Evolutionary conservation across 148 eudicot genomes (phyloP).

Genomic region (Arbutus unedo): DNA sequence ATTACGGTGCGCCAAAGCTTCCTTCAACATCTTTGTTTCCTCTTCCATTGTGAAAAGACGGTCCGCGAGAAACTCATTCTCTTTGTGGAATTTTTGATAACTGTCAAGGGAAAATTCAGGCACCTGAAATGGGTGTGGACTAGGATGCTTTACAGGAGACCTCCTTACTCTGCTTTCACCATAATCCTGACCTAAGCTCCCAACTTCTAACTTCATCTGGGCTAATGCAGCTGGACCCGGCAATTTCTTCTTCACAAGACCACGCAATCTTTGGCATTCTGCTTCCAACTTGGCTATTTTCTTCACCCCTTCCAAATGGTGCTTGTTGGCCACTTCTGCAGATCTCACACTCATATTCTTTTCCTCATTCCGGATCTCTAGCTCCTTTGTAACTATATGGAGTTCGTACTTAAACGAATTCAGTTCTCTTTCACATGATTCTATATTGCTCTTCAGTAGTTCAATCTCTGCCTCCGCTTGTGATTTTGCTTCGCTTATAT

Average conservation of each 20-base stretch:
- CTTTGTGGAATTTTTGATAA: constrained; percentile 66
- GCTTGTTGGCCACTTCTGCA: constrained; percentile 91
- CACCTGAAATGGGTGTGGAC: constrained; percentile 54
- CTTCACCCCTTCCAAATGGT: constrained; percentile 88
- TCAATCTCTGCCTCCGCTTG: constrained; percentile 89
- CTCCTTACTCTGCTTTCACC: constrained; percentile 66
- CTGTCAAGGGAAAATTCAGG: constrained; percentile 71
- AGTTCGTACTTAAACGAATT: constrained; percentile 92
- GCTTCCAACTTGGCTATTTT: constrained; percentile 91
- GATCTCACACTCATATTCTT: constrained; percentile 87
- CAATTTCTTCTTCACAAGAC: constrained; percentile 90
- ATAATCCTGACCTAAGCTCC: constrained; percentile 74
- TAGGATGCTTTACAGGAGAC: constrained; percentile 71
- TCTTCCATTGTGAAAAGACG: constrained; percentile 85
- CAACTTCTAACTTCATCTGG: constrained; percentile 97
- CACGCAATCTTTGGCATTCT: constrained; percentile 92
- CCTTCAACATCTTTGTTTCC: constrained; percentile 96
- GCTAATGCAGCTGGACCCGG: constrained; percentile 99
- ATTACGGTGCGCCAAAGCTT: constrained; percentile 83
- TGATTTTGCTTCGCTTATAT: constrained; percentile 73
- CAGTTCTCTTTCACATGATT: constrained; percentile 81
- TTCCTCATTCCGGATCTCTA: constrained; percentile 94
- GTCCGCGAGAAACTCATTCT: constrained; percentile 81
- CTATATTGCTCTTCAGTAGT: constrained; percentile 64
- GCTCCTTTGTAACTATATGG: constrained; percentile 74